Base-by-base conservation (phyloP, 2,329 filamentous ascomycete species). In the Diaporthe sp. region DNA sequence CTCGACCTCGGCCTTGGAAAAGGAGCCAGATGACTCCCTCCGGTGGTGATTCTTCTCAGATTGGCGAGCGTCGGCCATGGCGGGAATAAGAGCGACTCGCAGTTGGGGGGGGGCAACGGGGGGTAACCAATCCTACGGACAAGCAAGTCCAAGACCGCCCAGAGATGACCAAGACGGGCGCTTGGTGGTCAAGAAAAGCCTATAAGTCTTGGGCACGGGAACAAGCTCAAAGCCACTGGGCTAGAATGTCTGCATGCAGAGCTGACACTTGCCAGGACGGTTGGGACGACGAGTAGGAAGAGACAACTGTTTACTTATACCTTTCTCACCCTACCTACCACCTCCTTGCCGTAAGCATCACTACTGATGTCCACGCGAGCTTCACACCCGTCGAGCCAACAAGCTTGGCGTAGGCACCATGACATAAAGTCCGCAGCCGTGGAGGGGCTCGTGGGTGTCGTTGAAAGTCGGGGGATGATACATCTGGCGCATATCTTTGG, bases 1-100 rank as follows among this genome's bases (percentile, higher is more conserved):
- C 72, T 83, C 82, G 22, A 81, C 55, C 57, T 83, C 81, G 20
- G 77, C 74, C 28, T 76, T 80, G 34, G 81, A 82, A 12, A 76
- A 65, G 12, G 80, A 80, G 20, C 79, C 81, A 42, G 39, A 34
- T 7, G 74, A 31, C 47, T n/a, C 58, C 39, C 58, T 22, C 28
- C 76, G 73, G 1, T 79, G 76, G 12, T 79, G 81, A 77, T 76
- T 76, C 58, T 81, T 82, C 72, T 80, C 78, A 25, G 71, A 53
- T 4, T n/a, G 57, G 10, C 3, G 8, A 17, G 22, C n/a, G 34
- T 72, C 60, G 10, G 72, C 65, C 75, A 76, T 76, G 47, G 17
- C 8, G 28, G 49, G 42, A 37, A 68, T 34, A 55, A 63, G 20
- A n/a, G 44, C 31, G 4, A 17, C 31, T 61, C 47, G 44, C 12